Conservation (phyloP, 1,284 basidiomycete species). For the Fomitopsis betulina region DNA sequence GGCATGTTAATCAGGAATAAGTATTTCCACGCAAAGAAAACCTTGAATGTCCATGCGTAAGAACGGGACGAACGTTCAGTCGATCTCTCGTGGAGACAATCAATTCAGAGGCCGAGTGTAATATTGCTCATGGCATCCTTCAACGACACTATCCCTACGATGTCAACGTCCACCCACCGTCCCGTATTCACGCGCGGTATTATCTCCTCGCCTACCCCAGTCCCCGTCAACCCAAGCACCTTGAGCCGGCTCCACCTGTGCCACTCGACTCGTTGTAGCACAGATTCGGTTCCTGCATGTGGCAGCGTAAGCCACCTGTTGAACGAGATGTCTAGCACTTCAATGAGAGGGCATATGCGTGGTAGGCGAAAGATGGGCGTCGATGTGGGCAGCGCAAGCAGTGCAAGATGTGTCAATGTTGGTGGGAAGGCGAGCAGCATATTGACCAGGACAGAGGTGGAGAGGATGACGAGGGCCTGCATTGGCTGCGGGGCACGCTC, state of each 20-base stretch:
- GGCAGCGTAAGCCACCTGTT: conserved; percentile 50
- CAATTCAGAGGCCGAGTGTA: neutral
- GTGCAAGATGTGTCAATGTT: conserved; percentile 52
- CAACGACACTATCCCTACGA: conserved; percentile 34
- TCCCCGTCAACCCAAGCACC: conserved; percentile 51
- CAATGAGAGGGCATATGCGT: conserved; percentile 55
- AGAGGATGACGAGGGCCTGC: conserved; percentile 29
- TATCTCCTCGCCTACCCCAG: conserved; percentile 37
- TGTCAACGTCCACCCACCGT: conserved; percentile 57
- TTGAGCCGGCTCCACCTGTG: conserved; percentile 43
- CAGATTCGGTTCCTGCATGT: conserved; percentile 26
- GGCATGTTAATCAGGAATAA: neutral
- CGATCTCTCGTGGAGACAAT: neutral
- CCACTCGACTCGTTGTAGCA: conserved; percentile 53
- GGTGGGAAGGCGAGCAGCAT: conserved; percentile 48
- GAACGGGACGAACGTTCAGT: neutral
- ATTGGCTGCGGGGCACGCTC: conserved; percentile 17
- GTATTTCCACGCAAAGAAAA: neutral
- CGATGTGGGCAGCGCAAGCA: conserved; percentile 41
- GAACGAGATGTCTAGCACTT: conserved; percentile 61
- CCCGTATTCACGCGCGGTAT: conserved; percentile 46
- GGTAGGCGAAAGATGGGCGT: conserved; percentile 53
- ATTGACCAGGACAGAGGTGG: conserved; percentile 28
- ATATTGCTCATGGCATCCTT: conserved; percentile 2
- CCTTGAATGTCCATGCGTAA: too few species aligned